phyloP scores from a whole-genome alignment of 208 protist genomes.

The Leishmania mexicana region DNA sequence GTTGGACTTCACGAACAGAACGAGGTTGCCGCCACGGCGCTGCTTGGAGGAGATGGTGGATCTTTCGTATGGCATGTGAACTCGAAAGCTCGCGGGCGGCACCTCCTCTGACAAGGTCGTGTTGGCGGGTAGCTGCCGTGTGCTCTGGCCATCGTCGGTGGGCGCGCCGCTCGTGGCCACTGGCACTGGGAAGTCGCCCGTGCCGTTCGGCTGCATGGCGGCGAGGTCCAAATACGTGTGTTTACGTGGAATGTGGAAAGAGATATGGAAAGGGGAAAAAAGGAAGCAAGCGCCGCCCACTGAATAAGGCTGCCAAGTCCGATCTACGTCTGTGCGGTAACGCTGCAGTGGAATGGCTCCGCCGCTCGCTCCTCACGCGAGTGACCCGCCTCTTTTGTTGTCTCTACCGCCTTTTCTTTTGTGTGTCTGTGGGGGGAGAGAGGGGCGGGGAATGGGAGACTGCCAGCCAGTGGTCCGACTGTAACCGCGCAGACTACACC shows the following conservation, averaged over 20 bases:
- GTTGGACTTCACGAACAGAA: constrained; percentile 31
- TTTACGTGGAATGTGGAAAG: neutral
- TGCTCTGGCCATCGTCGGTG: constrained; percentile 25
- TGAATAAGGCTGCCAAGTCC: neutral
- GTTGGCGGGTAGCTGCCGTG: neutral
- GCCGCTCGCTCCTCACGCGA: neutral
- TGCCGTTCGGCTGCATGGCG: constrained; percentile 14
- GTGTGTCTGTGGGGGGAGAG: too few relatives aligned
- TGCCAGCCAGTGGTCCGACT: neutral
- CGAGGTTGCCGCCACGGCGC: constrained; percentile 27
- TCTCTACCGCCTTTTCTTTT: neutral
- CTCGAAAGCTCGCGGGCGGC: constrained; percentile 16
- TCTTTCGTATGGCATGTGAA: neutral
- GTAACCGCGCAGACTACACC: neutral
- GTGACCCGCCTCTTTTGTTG: neutral
- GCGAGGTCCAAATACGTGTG: neutral
- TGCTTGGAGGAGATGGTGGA: constrained; percentile 20
- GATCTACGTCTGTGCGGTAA: neutral
- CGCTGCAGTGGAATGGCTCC: neutral
- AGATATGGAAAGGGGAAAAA: neutral
- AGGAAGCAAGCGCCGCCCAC: neutral
- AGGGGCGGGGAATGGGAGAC: too few relatives aligned
- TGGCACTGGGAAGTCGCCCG: neutral
- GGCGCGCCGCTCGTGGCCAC: neutral
- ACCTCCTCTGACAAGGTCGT: neutral